phyloP scores from a whole-genome alignment of 441 rosid genomes.

The Kokia cookei region DNA sequence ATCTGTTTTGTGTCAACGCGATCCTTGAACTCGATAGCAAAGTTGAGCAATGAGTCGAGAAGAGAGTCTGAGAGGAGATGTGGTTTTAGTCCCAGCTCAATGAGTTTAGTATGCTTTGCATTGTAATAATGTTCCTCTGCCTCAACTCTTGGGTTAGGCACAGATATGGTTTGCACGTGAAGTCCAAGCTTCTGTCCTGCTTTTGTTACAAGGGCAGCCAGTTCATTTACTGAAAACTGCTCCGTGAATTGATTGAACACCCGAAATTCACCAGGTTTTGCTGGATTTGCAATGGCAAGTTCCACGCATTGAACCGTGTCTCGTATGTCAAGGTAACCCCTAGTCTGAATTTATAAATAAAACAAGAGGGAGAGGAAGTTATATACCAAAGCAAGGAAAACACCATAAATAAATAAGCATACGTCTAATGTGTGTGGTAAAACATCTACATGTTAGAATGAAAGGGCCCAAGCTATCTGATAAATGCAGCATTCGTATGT shows the following conservation, averaged over 20 bases:
- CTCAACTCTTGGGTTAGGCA: conserved; percentile 94
- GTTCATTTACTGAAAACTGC: conserved; percentile 87
- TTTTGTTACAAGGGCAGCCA: conserved; percentile 77
- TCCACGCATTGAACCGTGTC: conserved; percentile 97
- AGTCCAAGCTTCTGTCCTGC: conserved; percentile 81
- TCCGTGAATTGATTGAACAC: conserved; percentile 95
- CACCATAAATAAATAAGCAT: background rate
- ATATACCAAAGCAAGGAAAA: background rate
- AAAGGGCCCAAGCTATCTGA: background rate
- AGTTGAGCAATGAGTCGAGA: conserved; percentile 85
- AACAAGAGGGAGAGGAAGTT: background rate
- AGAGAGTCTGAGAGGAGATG: conserved; percentile 88
- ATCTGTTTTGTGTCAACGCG: conserved; percentile 84
- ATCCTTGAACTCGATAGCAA: conserved; percentile 64
- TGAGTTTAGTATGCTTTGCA: conserved; percentile 88
- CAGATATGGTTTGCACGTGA: conserved; percentile 59
- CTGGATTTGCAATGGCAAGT: conserved; percentile 88
- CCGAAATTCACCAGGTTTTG: conserved; percentile 74
- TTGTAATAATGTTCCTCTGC: conserved; percentile 98
- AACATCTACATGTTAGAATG: background rate
- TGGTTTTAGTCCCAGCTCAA: conserved; percentile 86
- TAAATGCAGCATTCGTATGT: background rate
- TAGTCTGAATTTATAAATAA: conserved; percentile 45
- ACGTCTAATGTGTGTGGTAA: background rate
- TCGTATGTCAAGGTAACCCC: conserved; percentile 97